A percentile compares a stretch with the other conserved stretches of the same genome.
Conservation (phyloP, 139 green algal species). For the Coelastrella sp. region DNA sequence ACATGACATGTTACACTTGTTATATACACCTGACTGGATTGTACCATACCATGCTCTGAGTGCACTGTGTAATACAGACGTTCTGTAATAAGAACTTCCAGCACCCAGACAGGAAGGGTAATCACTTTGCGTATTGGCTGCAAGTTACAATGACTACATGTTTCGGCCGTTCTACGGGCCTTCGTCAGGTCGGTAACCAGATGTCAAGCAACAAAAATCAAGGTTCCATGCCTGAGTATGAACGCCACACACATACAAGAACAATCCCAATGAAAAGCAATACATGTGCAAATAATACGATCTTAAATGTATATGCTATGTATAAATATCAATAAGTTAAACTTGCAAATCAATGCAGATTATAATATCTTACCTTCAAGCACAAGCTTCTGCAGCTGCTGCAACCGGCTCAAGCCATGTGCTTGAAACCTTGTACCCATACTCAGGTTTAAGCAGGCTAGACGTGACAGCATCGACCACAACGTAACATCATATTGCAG, state of each 20-base stretch:
- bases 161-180: too few species aligned
- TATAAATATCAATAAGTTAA: background rate
- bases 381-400: constrained; percentile 13
- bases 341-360: background rate
- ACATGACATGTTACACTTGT: background rate
- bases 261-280: too few species aligned
- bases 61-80: too few species aligned
- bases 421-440: background rate
- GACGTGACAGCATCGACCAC: background rate
- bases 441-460: background rate
- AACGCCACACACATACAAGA: background rate
- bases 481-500: background rate
- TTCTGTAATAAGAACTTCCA: too few species aligned
- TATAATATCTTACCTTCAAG: background rate
- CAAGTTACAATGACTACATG: too few species aligned
- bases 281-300: too few species aligned
- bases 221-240: background rate
- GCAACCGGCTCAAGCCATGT: background rate
- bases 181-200: too few species aligned
- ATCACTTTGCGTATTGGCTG: too few species aligned
- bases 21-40: background rate
- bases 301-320: background rate
- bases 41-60: background rate
- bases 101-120: too few species aligned
- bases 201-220: too few species aligned